Evolutionary conservation across 192 early-diverging fungal genomes (phyloP).

Genomic region (Backusella mclennaniae): DNA sequence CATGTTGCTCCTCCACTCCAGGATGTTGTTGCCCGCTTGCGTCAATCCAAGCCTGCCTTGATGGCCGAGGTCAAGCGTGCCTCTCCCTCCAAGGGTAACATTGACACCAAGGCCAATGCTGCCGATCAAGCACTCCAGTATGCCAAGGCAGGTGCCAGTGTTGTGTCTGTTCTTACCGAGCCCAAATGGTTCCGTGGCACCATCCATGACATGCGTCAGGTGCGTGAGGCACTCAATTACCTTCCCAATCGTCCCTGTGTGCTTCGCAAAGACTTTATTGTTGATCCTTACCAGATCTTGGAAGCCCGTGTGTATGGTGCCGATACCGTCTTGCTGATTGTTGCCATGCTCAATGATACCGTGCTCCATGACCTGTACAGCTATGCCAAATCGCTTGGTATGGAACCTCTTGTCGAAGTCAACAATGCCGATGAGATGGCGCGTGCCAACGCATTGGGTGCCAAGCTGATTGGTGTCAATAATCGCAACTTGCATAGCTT

Average conservation of each 20-base stretch:
- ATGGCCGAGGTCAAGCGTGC: conserved; percentile 98
- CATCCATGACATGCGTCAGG: conserved; percentile 87
- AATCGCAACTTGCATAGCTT: conserved; percentile 98
- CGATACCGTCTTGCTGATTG: conserved; percentile 94
- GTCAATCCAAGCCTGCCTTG: conserved; percentile 64
- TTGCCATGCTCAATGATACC: conserved; percentile 82
- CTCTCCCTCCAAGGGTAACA: conserved; percentile 92
- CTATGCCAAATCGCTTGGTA: conserved; percentile 75
- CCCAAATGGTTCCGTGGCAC: conserved; percentile 98
- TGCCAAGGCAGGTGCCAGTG: conserved; percentile 84
- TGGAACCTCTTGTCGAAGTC: conserved; percentile 98
- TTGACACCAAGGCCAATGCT: conserved; percentile 82
- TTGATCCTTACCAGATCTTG: conserved; percentile 91
- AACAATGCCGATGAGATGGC: conserved; percentile 89
- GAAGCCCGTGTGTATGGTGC: conserved; percentile 94
- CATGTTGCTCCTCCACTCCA: conserved; percentile 74
- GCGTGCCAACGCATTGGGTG: conserved; percentile 74
- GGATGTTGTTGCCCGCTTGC: conserved; percentile 75
- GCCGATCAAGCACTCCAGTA: conserved; percentile 84
- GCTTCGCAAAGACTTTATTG: conserved; percentile 96
- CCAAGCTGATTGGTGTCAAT: conserved; percentile 95
- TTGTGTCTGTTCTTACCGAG: conserved; percentile 97
- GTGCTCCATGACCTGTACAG: conserved; percentile 66
- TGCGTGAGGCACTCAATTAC: conserved; percentile 63
- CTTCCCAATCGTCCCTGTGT: conserved; percentile 82